phyloP scores from a whole-genome alignment of 257 asterid species.

The Linaria vulgaris region DNA sequence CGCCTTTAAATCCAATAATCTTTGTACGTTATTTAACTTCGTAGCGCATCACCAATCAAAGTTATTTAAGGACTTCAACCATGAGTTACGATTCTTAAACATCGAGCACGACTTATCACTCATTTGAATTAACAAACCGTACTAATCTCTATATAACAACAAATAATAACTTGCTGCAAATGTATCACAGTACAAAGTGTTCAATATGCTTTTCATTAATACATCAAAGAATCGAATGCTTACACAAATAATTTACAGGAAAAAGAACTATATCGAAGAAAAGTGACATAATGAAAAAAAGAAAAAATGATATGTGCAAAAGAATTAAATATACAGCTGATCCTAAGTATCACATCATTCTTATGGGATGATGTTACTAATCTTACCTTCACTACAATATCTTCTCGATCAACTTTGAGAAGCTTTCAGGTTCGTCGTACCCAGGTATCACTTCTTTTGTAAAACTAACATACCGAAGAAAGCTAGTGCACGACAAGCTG shows the following conservation, averaged over 20 bases:
- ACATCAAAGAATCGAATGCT: slow-evolving; percentile 2
- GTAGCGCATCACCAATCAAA: no score
- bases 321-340: background rate
- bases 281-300: background rate
- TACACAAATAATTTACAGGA: slow-evolving; percentile 11
- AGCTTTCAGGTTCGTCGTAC: background rate
- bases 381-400: slow-evolving; percentile 13
- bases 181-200: no score
- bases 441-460: slow-evolving; percentile 35
- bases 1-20: no score
- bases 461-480: slow-evolving; percentile 52
- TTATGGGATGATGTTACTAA: slow-evolving; percentile 10
- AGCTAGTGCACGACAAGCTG: slow-evolving; percentile 50
- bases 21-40: no score
- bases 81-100: no score
- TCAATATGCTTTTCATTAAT: no score
- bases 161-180: no score
- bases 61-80: no score
- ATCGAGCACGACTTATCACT: no score
- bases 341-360: background rate
- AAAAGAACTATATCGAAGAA: background rate
- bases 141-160: no score
- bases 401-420: background rate
- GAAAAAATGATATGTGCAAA: background rate
- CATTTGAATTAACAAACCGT: no score